Conservation (phyloP, 2,329 filamentous ascomycete genomes). For the Verticillium albo-atrum region DNA sequence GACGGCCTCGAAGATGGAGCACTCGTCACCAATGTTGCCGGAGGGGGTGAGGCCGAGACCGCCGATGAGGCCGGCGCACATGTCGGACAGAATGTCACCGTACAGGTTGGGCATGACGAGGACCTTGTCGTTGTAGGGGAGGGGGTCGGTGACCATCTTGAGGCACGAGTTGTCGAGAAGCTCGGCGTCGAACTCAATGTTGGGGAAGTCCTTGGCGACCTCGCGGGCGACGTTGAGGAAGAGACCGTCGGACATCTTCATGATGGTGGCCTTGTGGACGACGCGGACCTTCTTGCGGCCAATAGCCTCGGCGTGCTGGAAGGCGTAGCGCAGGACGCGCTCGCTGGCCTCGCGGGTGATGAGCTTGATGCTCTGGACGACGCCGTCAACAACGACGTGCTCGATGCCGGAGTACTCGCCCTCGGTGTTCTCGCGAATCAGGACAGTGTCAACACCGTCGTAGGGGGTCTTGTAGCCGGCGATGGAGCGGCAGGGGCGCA, state of each 20-base stretch:
- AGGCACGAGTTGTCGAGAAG: slow-evolving; percentile 98
- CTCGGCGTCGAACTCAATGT: slow-evolving; percentile 95
- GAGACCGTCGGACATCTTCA: slow-evolving; percentile 99
- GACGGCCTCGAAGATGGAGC: slow-evolving; percentile 99
- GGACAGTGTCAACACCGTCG: slow-evolving; percentile 95
- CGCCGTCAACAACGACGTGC: slow-evolving; percentile 95
- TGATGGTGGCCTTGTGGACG: slow-evolving; percentile 99
- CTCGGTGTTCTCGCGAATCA: slow-evolving; percentile 99
- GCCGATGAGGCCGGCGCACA: slow-evolving; percentile 98
- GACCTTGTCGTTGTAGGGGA: slow-evolving; percentile 98
- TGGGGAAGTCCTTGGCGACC: slow-evolving; percentile 91
- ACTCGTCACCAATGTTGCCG: slow-evolving; percentile 98
- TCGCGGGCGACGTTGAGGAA: slow-evolving; percentile 86
- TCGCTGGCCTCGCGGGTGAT: slow-evolving; percentile 94
- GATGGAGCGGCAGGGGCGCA: slow-evolving; percentile 95
- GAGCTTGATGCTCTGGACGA: slow-evolving; percentile 99
- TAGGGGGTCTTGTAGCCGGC: slow-evolving; percentile 97
- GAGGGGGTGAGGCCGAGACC: slow-evolving; percentile 96
- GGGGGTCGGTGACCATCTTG: slow-evolving; percentile 95
- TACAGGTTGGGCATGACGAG: slow-evolving; percentile 98
- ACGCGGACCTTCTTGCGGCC: slow-evolving; percentile 96
- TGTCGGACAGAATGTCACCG: slow-evolving; percentile 98
- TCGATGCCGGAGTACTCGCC: slow-evolving; percentile 99
- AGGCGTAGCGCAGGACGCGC: slow-evolving; percentile 93
- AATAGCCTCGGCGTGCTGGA: slow-evolving; percentile 93